Evolutionary conservation across 202 grass and related monocot genomes (phyloP).

Genomic region (Dendrocalamus latiflorus): DNA sequence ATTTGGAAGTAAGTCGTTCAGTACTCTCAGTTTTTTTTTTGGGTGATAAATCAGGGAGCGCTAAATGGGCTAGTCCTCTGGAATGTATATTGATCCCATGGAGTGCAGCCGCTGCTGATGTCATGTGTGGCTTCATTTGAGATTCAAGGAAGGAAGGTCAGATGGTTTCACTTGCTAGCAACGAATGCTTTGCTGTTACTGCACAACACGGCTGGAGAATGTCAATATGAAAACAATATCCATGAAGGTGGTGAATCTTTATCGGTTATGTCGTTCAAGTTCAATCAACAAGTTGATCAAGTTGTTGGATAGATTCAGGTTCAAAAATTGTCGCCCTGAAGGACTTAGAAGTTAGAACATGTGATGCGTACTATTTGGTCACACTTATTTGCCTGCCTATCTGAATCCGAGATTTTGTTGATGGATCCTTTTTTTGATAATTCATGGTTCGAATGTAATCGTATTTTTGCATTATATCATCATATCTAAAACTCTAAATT

Average conservation of each 20-base stretch:
- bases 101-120: neutral
- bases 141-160: neutral
- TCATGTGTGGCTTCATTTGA: neutral
- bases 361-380: no score
- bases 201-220: no score
- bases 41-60: no score
- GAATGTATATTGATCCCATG: no score
- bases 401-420: neutral
- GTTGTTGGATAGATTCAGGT: neutral
- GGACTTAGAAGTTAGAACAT: neutral
- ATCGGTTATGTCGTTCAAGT: neutral
- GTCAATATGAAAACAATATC: neutral
- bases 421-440: no score
- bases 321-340: neutral
- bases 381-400: neutral
- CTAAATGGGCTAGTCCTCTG: no score
- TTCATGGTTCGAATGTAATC: neutral
- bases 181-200: neutral
- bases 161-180: neutral
- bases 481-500: neutral
- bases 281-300: neutral
- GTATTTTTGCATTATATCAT: no score
- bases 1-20: neutral
- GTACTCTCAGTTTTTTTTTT: neutral
- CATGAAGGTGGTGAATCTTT: neutral